Evolutionary conservation across 495 filamentous ascomycete species (phyloP).

Genomic region (Hamigera avellanea): DNA sequence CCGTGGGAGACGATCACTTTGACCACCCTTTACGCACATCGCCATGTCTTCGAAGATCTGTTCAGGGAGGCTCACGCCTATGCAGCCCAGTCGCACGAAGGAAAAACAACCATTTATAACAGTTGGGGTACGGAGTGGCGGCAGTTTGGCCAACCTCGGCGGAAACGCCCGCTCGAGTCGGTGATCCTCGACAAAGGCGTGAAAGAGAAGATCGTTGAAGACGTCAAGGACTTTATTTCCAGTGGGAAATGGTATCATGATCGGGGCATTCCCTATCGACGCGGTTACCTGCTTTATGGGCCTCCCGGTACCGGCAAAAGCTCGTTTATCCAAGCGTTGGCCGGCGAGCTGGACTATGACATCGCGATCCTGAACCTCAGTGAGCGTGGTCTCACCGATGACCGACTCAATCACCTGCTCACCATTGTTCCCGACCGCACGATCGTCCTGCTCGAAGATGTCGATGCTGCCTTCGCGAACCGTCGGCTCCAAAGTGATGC

Average conservation of each 20-base stretch:
- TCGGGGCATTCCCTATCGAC: constrained; percentile 86
- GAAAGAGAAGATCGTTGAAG: constrained; percentile 72
- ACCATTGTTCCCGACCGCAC: constrained; percentile 80
- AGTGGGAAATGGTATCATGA: constrained; percentile 84
- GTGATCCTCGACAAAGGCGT: constrained; percentile 81
- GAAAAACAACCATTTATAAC: constrained; percentile 91
- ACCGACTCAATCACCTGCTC: constrained; percentile 76
- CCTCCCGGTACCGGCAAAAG: constrained; percentile 93
- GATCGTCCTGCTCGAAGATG: constrained; percentile 83
- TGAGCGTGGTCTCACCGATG: constrained; percentile 86
- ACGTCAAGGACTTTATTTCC: constrained; percentile 72
- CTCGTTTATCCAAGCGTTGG: constrained; percentile 91
- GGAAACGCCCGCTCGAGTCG: constrained; percentile 78
- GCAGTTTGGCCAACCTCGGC: constrained; percentile 74
- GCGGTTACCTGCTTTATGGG: constrained; percentile 88
- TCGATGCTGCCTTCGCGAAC: constrained; percentile 85
- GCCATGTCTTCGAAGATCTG: constrained; percentile 74
- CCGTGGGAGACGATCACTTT: constrained; percentile 92
- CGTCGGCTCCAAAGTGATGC: constrained; percentile 56
- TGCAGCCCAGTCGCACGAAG: constrained; percentile 64
- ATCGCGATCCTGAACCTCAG: constrained; percentile 91
- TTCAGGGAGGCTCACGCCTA: constrained; percentile 77
- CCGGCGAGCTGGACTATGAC: constrained; percentile 83
- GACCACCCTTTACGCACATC: constrained; percentile 79
- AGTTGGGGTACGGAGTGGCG: constrained; percentile 71